Base-by-base conservation (phyloP, 306 rosid species). In the Medicago ruthenica region DNA sequence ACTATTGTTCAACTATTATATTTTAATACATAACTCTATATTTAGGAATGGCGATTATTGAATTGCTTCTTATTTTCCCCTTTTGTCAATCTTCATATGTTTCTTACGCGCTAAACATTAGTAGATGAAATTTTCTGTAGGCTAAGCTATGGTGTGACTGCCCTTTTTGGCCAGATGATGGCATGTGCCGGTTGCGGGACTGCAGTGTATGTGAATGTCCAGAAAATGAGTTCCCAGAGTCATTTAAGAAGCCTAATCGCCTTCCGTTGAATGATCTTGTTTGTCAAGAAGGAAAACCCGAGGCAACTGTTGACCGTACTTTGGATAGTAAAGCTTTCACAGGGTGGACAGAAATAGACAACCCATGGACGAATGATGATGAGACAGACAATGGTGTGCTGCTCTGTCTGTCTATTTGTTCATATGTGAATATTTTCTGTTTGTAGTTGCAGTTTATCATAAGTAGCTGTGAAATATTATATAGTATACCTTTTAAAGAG, bases 161-260 rank as follows among this genome's bases (percentile, higher is more conserved):
- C 81, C 99, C 97, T 21, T 95, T 92, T 77, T 95, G 99, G 99
- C 99, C 96, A 22, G 97, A 95, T 39, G 99, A 95, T 82, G 99
- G 99, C 40, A 95, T 95, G 99, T 95, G 99, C 80, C 90, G 88
- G 61, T 81, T 95, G 91, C 87, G 97, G 75, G 99, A 95, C 68
- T 95, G 97, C 79, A 95, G 96, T 86, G 99, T 95, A 41, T 95
- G 99, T 82, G 99, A 95, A 85, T 95, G 99, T 60, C 92, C 97
- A 13, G 97, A 95, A 9, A 85, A 37, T 27, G 99, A 95, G 80
- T 95, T 95, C 70, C 99, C 99, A 0, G 99, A 88, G 75, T 77
- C 82, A 39, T 90, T 92, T 83, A 92, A 88, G 92, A 88, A 82
- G 84, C 93, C 97, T 20, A 54, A 42, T 11, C 87, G 83, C 61